A percentile compares a stretch with the other conserved stretches of the same genome.
Conservation (phyloP, 768 basidiomycete species). For the Leccinum disarticulatum region DNA sequence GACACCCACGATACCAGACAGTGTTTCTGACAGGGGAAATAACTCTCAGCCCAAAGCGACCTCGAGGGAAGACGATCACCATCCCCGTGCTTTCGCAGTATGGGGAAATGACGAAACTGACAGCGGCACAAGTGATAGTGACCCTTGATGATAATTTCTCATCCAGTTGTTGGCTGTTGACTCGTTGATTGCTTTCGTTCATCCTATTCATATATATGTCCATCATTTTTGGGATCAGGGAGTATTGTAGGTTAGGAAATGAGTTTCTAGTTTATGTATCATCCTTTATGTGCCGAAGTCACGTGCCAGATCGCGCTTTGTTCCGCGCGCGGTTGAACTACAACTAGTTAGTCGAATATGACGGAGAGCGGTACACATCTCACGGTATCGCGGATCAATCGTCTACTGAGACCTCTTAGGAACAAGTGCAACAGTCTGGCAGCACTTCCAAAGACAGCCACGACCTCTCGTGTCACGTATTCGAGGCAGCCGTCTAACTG, state of each 20-base stretch:
- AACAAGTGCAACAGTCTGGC: conserved; percentile 44
- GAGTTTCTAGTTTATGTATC: background rate
- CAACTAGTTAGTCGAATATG: background rate
- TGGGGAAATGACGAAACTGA: conserved; percentile 91
- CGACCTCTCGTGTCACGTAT: conserved; percentile 14
- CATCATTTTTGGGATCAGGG: conserved; percentile 1
- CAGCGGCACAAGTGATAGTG: conserved; percentile 76
- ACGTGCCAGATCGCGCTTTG: conserved; percentile 16
- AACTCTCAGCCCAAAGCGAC: conserved; percentile 12
- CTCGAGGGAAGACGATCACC: conserved; percentile 25
- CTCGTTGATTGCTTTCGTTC: background rate
- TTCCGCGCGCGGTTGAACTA: background rate
- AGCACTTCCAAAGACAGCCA: conserved; percentile 21
- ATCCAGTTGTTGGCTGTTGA: background rate
- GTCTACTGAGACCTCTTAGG: conserved; percentile 48
- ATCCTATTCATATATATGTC: conserved; percentile 4
- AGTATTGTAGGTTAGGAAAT: background rate
- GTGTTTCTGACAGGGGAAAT: conserved; percentile 13
- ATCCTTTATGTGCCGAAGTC: background rate
- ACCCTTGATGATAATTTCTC: conserved; percentile 30
- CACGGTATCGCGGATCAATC: conserved; percentile 41
- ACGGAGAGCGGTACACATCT: conserved; percentile 31
- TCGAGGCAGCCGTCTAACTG: conserved; percentile 19
- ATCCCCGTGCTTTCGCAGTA: conserved; percentile 71
- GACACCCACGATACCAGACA: conserved; percentile 58